Evolutionary conservation across 163 green algal genomes (phyloP).

Genomic region (Scenedesmus sp.): DNA sequence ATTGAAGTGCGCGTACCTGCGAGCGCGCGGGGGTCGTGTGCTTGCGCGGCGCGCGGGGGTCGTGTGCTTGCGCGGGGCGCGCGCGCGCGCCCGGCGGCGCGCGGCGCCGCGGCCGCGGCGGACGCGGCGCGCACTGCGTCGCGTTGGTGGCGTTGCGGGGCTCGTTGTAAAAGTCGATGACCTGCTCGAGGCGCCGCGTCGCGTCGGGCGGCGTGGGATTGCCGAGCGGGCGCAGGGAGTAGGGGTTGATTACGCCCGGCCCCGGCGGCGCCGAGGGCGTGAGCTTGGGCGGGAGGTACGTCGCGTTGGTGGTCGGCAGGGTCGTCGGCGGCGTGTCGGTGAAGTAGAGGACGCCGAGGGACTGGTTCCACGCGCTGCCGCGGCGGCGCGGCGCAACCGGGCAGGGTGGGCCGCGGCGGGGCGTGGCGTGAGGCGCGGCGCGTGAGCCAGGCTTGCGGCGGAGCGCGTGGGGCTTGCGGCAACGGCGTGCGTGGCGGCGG

Average conservation of each 20-base stretch:
- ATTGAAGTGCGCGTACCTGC: slow-evolving; percentile 21
- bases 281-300: not conserved
- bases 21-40: not conserved
- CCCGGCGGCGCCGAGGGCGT: not conserved
- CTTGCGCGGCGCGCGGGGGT: not conserved
- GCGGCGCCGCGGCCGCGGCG: too few relatives aligned
- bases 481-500: too few relatives aligned
- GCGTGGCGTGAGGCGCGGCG: too few relatives aligned
- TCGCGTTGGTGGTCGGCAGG: not conserved
- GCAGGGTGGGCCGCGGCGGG: too few relatives aligned
- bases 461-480: too few relatives aligned
- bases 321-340: not conserved
- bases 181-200: not conserved
- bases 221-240: not conserved
- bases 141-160: not conserved
- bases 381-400: too few relatives aligned
- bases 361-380: too few relatives aligned
- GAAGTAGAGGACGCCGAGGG: slow-evolving; percentile 18
- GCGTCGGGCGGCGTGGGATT: not conserved
- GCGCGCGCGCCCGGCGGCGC: not conserved
- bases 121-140: not conserved
- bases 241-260: not conserved
- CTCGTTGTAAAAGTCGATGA: slow-evolving; percentile 1
- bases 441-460: too few relatives aligned
- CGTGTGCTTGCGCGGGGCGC: not conserved